Conservation (phyloP, 768 basidiomycete species). For the Favolaschia claudopus region DNA sequence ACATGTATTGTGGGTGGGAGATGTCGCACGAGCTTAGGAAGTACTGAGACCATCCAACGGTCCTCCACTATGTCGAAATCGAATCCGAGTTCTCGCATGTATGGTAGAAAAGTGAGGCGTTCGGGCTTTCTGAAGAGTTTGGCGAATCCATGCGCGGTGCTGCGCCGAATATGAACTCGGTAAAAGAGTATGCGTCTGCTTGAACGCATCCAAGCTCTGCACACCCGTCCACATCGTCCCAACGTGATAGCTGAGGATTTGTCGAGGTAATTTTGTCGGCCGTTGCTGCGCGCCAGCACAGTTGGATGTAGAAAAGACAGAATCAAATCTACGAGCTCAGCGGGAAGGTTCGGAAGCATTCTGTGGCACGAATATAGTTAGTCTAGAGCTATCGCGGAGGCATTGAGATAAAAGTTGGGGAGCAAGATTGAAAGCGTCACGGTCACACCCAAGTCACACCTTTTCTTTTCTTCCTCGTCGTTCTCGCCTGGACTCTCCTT, state of each 20-base stretch:
- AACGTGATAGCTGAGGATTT: background rate
- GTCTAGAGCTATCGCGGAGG: too few relatives aligned
- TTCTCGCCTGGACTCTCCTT: too few relatives aligned
- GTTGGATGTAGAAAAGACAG: too few relatives aligned
- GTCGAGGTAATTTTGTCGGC: too few relatives aligned
- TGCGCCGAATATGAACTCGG: background rate
- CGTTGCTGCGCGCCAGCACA: too few relatives aligned
- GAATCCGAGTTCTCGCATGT: slow-evolving; percentile 8
- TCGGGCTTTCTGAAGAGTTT: background rate
- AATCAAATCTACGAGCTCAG: too few relatives aligned
- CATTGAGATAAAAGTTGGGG: too few relatives aligned
- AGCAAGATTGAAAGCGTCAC: too few relatives aligned
- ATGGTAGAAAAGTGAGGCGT: slow-evolving; percentile 9
- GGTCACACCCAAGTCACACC: too few relatives aligned
- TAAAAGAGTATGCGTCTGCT: slow-evolving; percentile 9
- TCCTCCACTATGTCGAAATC: background rate
- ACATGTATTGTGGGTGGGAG: background rate
- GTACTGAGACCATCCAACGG: background rate
- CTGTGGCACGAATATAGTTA: too few relatives aligned
- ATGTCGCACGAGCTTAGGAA: background rate
- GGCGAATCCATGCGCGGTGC: background rate
- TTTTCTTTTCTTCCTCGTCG: too few relatives aligned
- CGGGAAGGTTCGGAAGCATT: too few relatives aligned
- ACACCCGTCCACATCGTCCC: background rate
- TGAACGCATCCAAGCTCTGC: background rate